These are phyloP conservation scores for Zychaea mexicana DNA, from an alignment of 371 early-diverging fungal genomes.

Conservation along the genomic window DNA sequence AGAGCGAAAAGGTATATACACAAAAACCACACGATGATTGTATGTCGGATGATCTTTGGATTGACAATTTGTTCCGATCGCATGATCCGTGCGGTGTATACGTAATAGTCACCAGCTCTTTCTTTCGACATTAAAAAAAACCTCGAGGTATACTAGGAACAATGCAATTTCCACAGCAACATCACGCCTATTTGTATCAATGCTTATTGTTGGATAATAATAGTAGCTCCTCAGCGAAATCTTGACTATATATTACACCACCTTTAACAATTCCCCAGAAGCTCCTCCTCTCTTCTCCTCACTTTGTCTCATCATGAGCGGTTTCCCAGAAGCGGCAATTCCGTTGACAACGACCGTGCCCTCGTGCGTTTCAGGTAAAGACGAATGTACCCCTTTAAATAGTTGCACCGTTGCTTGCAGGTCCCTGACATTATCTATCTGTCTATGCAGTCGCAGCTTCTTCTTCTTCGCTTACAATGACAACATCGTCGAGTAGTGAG, in stretches of 20 bases:
- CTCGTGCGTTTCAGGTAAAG: conserved; percentile 23
- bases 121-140: not conserved
- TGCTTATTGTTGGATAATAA: not conserved
- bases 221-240: not conserved
- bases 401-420: too few relatives aligned
- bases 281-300: not conserved
- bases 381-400: too few relatives aligned
- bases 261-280: not conserved
- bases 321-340: conserved; percentile 7
- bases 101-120: conserved; percentile 3
- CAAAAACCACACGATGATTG: not conserved
- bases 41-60: conserved; percentile 1
- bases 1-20: not conserved
- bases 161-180: conserved; percentile 3
- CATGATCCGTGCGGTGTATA: conserved; percentile 3
- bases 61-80: conserved; percentile 3
- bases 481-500: conserved; percentile 5
- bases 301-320: conserved; percentile 7
- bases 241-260: not conserved
- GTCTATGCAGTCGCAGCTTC: not conserved
- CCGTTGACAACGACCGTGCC: conserved; percentile 11
- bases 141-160: conserved; percentile 1
- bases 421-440: not conserved
- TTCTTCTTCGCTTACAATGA: not conserved
- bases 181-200: too few relatives aligned